Evolutionary conservation across 108 stramenopile genomes (phyloP).

Genomic region (Skeletonema potamos): DNA sequence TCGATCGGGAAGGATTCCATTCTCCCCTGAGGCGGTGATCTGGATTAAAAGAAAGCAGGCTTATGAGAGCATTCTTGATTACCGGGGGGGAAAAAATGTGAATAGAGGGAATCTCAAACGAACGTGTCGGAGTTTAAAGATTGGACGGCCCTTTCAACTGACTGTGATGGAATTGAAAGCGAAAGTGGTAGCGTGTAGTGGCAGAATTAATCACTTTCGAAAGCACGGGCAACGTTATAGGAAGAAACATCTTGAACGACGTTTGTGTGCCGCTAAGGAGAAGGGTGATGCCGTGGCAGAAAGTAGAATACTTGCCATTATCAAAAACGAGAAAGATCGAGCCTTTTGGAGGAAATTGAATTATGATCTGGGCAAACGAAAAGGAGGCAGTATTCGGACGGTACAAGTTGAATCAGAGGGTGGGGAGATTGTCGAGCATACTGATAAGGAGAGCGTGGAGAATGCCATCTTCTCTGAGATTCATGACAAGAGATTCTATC

Average conservation of each 20-base stretch:
- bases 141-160: neutral
- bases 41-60: neutral
- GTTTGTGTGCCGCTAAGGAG: neutral
- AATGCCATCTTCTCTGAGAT: neutral
- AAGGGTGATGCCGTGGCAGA: slow-evolving; percentile 2
- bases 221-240: neutral
- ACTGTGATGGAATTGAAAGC: neutral
- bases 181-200: no score
- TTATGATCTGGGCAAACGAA: neutral
- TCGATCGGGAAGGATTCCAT: slow-evolving; percentile 17
- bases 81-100: neutral
- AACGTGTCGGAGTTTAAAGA: neutral
- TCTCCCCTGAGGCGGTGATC: neutral
- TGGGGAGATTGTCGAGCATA: neutral
- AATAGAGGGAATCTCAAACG: neutral
- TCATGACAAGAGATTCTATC: neutral
- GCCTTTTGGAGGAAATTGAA: slow-evolving; percentile 15
- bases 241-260: neutral
- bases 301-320: slow-evolving; percentile 1
- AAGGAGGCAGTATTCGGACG: neutral
- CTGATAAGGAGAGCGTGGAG: neutral
- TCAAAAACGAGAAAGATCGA: slow-evolving; percentile 13
- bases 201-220: neutral
- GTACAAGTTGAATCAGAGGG: neutral
- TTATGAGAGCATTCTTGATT: neutral